Percentiles rank a stretch among this genome's conserved stretches.
Conservation (phyloP, 352 stramenopile species). For the Saprolegnia diclina region DNA sequence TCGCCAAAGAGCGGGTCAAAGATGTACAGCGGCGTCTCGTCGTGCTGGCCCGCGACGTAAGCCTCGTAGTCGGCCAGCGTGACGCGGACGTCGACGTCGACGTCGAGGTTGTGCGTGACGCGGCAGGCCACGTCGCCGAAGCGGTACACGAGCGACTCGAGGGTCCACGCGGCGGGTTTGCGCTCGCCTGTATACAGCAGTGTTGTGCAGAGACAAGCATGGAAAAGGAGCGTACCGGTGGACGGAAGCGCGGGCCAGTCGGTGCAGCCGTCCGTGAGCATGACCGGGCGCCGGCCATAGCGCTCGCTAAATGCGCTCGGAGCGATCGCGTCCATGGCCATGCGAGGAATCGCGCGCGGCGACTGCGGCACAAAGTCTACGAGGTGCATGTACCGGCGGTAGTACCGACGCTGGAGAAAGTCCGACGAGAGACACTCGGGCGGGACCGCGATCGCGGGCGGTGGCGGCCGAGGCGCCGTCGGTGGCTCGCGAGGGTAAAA, state of each 20-base stretch:
- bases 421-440: constrained; percentile 57
- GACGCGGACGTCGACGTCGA: constrained; percentile 45
- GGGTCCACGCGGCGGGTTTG: constrained; percentile 43
- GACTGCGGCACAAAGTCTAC: constrained; percentile 47
- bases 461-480: constrained; percentile 27
- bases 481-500: constrained; percentile 56
- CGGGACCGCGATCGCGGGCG: constrained; percentile 28
- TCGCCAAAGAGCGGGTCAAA: constrained; percentile 80
- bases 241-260: constrained; percentile 59
- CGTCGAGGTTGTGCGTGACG: constrained; percentile 80
- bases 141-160: constrained; percentile 47
- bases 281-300: constrained; percentile 64
- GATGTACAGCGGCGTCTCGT: constrained; percentile 85
- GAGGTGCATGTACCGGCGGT: constrained; percentile 69
- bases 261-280: constrained; percentile 58
- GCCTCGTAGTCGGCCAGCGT: constrained; percentile 65
- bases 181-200: background rate
- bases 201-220: constrained; percentile 8
- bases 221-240: background rate
- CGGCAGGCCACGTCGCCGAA: constrained; percentile 35
- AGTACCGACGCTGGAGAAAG: constrained; percentile 85
- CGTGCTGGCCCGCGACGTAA: constrained; percentile 58
- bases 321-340: constrained; percentile 50
- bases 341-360: constrained; percentile 44
- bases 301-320: constrained; percentile 35